A percentile compares a stretch with the other conserved stretches of the same genome.
Evolutionary conservation across 306 rosid species (phyloP).

Genomic region (Datisca glomerata): DNA sequence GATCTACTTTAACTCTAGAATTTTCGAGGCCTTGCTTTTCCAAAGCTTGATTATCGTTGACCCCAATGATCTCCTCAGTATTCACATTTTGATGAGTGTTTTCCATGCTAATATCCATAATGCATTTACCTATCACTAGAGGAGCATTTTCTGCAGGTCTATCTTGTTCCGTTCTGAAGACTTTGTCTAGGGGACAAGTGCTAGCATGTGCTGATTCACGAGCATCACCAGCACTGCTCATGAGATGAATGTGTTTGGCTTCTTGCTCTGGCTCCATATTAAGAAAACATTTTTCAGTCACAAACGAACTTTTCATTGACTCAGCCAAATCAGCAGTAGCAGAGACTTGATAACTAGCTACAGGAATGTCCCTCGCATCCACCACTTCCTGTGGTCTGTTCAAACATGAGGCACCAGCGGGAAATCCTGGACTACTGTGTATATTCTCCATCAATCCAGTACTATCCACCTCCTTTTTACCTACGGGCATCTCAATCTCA

Average conservation of each 20-base stretch:
- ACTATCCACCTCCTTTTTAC: conserved; percentile 19
- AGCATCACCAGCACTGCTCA: conserved; percentile 16
- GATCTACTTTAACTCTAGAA: conserved; percentile 23
- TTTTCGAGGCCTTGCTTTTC: conserved; percentile 18
- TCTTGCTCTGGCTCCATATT: conserved; percentile 15
- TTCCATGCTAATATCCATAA: conserved; percentile 12
- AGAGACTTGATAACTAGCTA: conserved; percentile 32
- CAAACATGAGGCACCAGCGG: conserved; percentile 6
- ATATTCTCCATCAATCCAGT: conserved; percentile 13
- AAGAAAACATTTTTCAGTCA: conserved; percentile 8
- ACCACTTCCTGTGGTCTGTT: conserved; percentile 17
- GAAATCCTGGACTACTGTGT: conserved; percentile 5
- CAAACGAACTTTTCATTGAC: conserved; percentile 17
- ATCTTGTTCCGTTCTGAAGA: conserved; percentile 16
- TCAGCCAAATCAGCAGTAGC: conserved; percentile 21
- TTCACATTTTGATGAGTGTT: conserved; percentile 7
- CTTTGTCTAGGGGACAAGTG: conserved; percentile 9
- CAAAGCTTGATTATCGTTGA: conserved; percentile 13
- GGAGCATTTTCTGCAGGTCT: conserved; percentile 24
- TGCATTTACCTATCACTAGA: conserved; percentile 10
- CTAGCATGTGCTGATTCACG: conserved; percentile 16
- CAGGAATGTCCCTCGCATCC: conserved; percentile 33
- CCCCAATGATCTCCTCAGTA: conserved; percentile 17
- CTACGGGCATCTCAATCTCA: conserved; percentile 9
- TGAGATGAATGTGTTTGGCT: conserved; percentile 11